Evolutionary conservation across 257 asterid genomes (phyloP).

Genomic region (Penstemon eatonii): DNA sequence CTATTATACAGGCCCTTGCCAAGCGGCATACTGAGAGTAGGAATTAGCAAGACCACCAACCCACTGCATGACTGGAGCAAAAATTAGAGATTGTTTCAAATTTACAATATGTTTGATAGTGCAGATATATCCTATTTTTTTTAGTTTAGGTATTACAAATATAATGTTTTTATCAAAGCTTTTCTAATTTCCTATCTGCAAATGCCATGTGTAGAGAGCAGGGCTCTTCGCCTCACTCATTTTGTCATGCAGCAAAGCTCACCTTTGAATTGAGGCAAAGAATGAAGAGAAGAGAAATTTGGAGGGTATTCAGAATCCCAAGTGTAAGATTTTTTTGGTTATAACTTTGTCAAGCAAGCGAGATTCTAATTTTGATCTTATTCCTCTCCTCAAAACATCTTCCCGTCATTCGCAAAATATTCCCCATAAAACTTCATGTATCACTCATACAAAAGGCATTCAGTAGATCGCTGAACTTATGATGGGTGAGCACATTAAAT

Average conservation of each 20-base stretch:
- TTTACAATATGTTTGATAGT: too few relatives aligned
- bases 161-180: too few relatives aligned
- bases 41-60: too few relatives aligned
- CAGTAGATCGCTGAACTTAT: background rate
- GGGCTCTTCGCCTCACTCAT: background rate
- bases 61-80: too few relatives aligned
- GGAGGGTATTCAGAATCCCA: background rate
- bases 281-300: background rate
- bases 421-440: background rate
- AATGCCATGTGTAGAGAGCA: too few relatives aligned
- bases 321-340: background rate
- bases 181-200: too few relatives aligned
- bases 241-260: background rate
- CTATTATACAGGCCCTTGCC: too few relatives aligned
- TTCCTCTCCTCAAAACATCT: background rate
- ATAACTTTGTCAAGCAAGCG: conserved; percentile 3
- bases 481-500: background rate
- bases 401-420: background rate
- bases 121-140: too few relatives aligned
- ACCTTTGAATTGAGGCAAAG: too few relatives aligned
- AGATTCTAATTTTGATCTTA: background rate
- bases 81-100: too few relatives aligned
- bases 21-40: too few relatives aligned
- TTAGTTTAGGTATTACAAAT: too few relatives aligned
- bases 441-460: conserved; percentile 10